Evolutionary conservation across 306 rosid genomes (phyloP), one percentile per base, ranked within the genome.

Genomic region (Sechiopsis laciniata): DNA sequence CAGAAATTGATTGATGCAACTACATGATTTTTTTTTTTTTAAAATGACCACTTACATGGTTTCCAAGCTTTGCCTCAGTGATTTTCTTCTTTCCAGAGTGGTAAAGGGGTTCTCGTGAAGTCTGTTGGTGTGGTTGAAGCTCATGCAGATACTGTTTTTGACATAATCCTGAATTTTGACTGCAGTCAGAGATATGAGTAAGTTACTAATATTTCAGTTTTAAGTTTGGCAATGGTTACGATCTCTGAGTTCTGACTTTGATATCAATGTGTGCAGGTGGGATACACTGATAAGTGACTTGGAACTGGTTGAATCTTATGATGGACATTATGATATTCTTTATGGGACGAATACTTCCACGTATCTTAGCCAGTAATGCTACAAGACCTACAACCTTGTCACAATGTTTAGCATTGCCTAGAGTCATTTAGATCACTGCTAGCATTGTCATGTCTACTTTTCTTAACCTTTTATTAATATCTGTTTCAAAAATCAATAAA

Each of bases 271-370:
- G 79, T 78, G 55, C 87, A 94, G 98, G 88, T 94, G 98, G 98
- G 98, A 94, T 89, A 86, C 87, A 91, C 87, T 94, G 80, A 90
- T 91, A 76, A 89, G 94, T 79, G 97, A 94, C 85, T 82, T 90
- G 79, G 95, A 90, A 84, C 71, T 86, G 77, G 60, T 94, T 69
- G 92, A 94, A 72, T 78, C 92, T 69, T 87, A 76, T 52, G 94
- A 88, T 66, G 96, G 97, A 29, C 89, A 94, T 78, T 89, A 85
- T 68, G 98, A 94, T 78, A 87, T 90, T 77, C 85, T 94, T 59
- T 90, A 94, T 58, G 98, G 97, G 75, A 90, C 88, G 55, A 88
- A 81, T 59, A 89, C 89, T 75, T 97, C 97, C 35, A 90, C 88
- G 74, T 90, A 88, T 84, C 85, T 85, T 48, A 87, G 96, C 22